Evolutionary conservation across 2,329 filamentous ascomycete genomes (phyloP), one percentile per base, ranked within the genome.

Genomic region (Penicillium janthinellum): DNA sequence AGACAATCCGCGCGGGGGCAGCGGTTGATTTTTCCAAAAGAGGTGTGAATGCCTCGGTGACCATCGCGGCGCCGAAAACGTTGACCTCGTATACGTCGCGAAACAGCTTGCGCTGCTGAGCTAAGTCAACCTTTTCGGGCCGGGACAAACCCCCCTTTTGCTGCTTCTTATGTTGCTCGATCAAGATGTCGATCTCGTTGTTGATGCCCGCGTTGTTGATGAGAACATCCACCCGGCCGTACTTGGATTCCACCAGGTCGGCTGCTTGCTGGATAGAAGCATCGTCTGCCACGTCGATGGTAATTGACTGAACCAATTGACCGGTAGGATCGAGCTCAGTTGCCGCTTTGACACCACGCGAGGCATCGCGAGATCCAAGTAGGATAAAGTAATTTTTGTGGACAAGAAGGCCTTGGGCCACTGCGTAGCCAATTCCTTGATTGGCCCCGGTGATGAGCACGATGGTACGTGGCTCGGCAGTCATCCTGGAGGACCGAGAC

Each of bases 201-300:
- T 63, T 64, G 54, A 67, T 59, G 15, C 69, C 70, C 10, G 70
- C 68, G 25, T 38, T 70, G 59, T 72, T 72, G 56, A 72, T 57
- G 1, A 70, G 64, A 42, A 71, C 68, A 34, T 73, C 69, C 5
- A 73, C 62, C 6, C 62, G 64, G 31, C 68, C 86, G 64, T 86
- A 84, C 62, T 84, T 85, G 52, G 78, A 73, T 8, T 82, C 82
- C 20, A 84, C 79, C 56, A 82, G 80, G 66, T 88, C 84, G 11
- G 82, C 82, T 42, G 82, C 80, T 49, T 84, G 78, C 68, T 88
- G 81, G 58, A 81, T 69, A 11, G 69, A 83, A 62, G 78, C 76
- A 66, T 81, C 80, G 10, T 80, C 81, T 20, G 82, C 78, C 34
- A 83, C 82, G 14, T 83, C 82, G 22, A 84, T 77, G 5, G 71